These are phyloP conservation scores for Podaxis sp. DNA, from an alignment of 768 basidiomycete genomes.

Conservation along the genomic window DNA sequence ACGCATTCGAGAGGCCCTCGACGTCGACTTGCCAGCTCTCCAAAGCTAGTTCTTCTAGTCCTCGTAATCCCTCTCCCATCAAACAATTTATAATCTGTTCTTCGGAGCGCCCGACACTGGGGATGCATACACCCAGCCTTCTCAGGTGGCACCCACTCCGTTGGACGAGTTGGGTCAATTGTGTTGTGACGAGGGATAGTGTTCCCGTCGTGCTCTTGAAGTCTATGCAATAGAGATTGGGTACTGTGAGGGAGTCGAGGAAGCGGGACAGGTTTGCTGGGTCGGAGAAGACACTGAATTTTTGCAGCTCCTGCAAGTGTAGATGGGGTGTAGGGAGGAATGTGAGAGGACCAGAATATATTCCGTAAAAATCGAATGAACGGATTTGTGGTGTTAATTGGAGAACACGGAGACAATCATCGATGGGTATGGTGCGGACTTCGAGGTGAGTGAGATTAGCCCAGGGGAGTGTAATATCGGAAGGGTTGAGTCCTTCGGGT, in stretches of 20 bases:
- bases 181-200: neutral
- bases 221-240: neutral
- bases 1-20: constrained; percentile 11
- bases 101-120: constrained; percentile 11
- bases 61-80: neutral
- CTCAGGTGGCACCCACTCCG: neutral
- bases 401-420: constrained; percentile 10
- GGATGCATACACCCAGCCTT: constrained; percentile 5
- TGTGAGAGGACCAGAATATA: constrained; percentile 7
- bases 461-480: constrained; percentile 9
- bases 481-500: constrained; percentile 9
- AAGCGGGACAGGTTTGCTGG: constrained; percentile 5
- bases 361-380: constrained; percentile 12
- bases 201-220: constrained; percentile 14
- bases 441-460: constrained; percentile 10
- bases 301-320: neutral
- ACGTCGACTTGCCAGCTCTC: constrained; percentile 15
- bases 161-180: neutral
- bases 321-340: constrained; percentile 3
- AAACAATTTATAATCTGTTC: constrained; percentile 7
- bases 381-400: constrained; percentile 1
- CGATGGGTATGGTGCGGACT: constrained; percentile 7
- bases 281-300: constrained; percentile 10
- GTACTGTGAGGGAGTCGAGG: neutral
- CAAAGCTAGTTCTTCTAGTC: constrained; percentile 8